Conservation (phyloP, 495 filamentous ascomycete genomes). For the Neurospora sp. region DNA sequence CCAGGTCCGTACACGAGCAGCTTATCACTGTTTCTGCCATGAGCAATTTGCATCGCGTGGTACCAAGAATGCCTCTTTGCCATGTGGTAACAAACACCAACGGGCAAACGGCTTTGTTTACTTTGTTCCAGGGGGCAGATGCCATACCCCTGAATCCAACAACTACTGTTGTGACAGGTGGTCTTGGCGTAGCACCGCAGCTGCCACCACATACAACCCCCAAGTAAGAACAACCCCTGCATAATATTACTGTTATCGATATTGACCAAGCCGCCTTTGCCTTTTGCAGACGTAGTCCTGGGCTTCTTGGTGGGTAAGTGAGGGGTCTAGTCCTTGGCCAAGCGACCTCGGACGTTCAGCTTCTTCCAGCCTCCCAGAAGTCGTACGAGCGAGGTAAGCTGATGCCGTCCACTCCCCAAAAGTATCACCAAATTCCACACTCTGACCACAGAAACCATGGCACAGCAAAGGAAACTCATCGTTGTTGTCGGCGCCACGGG, state of each 20-base stretch:
- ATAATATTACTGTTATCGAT: not conserved
- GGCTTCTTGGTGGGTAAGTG: not conserved
- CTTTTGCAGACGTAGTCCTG: not conserved
- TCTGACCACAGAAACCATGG: not conserved
- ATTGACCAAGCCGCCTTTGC: not conserved
- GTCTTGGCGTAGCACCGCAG: not conserved
- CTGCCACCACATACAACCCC: not conserved
- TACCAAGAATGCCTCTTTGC: not conserved
- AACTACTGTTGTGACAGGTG: not conserved
- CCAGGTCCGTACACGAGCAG: not conserved
- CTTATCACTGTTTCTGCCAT: not conserved
- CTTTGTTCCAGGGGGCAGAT: not conserved
- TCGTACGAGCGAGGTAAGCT: not conserved
- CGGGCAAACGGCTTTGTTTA: not conserved
- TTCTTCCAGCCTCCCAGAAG: not conserved
- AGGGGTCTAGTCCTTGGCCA: not conserved
- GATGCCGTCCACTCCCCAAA: not conserved
- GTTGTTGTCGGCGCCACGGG: slow-evolving; percentile 34
- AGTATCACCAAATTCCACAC: not conserved
- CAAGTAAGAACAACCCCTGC: not conserved
- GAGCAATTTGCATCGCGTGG: not conserved
- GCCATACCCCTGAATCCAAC: not conserved
- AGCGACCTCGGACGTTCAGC: not conserved
- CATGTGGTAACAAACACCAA: not conserved
- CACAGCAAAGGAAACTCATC: slow-evolving; percentile 22